Percentiles rank a stretch among this genome's conserved stretches.
Conservation (phyloP, 805 yeast genomes). For the Candida pini region DNA sequence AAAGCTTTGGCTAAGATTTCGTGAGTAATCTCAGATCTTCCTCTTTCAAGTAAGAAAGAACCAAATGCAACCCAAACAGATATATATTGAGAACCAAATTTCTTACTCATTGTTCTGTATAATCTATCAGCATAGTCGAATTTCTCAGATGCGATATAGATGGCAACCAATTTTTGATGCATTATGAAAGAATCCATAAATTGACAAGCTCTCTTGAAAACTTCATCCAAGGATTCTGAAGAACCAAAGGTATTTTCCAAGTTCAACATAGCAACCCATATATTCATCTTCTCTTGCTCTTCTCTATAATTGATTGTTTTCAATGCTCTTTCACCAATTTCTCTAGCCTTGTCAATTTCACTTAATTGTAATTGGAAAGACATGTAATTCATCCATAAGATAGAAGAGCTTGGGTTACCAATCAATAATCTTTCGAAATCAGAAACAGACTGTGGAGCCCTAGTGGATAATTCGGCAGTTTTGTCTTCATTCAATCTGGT, state of each 20-base stretch:
- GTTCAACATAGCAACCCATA: slow-evolving; percentile 93
- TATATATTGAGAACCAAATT: slow-evolving; percentile 64
- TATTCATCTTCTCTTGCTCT: slow-evolving; percentile 86
- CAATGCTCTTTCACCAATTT: slow-evolving; percentile 86
- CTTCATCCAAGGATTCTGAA: slow-evolving; percentile 71
- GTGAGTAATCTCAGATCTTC: slow-evolving; percentile 56
- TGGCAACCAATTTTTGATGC: slow-evolving; percentile 73
- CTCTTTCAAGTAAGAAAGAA: slow-evolving; percentile 60
- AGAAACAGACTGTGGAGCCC: slow-evolving; percentile 84
- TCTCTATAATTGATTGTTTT: slow-evolving; percentile 86
- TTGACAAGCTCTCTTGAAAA: slow-evolving; percentile 80
- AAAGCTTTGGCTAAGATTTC: slow-evolving; percentile 70
- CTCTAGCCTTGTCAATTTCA: slow-evolving; percentile 92
- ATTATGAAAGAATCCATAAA: slow-evolving; percentile 84
- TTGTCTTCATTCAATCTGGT: slow-evolving; percentile 57
- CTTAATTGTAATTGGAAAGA: slow-evolving; percentile 93
- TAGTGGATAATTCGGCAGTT: slow-evolving; percentile 76
- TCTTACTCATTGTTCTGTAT: slow-evolving; percentile 65
- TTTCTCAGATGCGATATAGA: slow-evolving; percentile 71
- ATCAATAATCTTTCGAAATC: slow-evolving; percentile 91
- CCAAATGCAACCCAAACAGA: slow-evolving; percentile 82
- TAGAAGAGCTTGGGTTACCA: slow-evolving; percentile 90
- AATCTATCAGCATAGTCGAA: slow-evolving; percentile 62
- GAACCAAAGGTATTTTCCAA: slow-evolving; percentile 92
- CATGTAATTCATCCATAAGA: slow-evolving; percentile 97